Evolutionary conservation across 1,284 basidiomycete species (phyloP), one percentile per base, ranked within the genome.

Genomic region (Cystobasidium pallidum): DNA sequence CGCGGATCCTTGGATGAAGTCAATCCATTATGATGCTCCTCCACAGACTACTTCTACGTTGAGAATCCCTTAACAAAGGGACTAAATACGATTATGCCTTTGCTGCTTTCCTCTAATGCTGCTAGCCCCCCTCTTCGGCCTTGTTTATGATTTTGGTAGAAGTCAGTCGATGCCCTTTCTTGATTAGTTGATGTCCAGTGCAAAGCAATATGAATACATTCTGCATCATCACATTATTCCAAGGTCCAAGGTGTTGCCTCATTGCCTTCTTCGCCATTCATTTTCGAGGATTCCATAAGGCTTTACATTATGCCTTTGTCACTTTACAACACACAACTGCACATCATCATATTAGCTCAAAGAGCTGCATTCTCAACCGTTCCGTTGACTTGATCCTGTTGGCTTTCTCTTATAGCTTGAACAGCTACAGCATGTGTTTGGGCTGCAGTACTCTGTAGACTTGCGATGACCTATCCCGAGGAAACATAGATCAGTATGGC

Each of bases 341-440:
- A 41, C 7, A 15, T 8, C 39, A 15, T 15, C 15, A 15, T 15
- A 15, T 15, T 41, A 7, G 15, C 7, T 15, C 39, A 15, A 7
- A 41, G 15, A 41, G 39, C 8, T 41, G 7, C 8, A 55, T 15
- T 30, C 3, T 30, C 6, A 55, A n/a, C 17, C 49, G 21, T 24
- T 3, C 49, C 49, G 15, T 51, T 51, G 24, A 51, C 21, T 51
- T 28, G 21, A n/a, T 49, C 30, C 49, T 67, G 24, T 51, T 75
- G 66, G 64, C 79, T 83, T 55, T 86, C 85, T 65, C 87, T 81
- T 34, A 92, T 81, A 17, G 87, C 86, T 75, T 90, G 87, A 15
- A 88, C 87, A 41, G 89, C 86, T 51, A 91, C 85, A 32, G 85
- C 83, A 79, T 92, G 91, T 28, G 91, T 87, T 75, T 91, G 88